phyloP scores from a whole-genome alignment of 495 filamentous ascomycete species.

The Articulospora tetracladia region DNA sequence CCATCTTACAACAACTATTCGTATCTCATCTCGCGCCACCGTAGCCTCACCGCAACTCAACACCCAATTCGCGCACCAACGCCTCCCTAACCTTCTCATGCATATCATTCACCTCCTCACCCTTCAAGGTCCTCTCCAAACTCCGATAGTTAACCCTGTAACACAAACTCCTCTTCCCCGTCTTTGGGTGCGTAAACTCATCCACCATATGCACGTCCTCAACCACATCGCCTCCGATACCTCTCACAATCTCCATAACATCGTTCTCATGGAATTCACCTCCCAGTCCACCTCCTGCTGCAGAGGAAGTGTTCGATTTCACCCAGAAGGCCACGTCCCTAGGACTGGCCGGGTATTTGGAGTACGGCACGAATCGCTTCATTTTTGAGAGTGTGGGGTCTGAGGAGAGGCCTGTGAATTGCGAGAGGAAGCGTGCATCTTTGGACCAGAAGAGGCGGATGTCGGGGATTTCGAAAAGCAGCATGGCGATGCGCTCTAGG shows the following conservation, averaged over 20 bases:
- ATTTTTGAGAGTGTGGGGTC: constrained; percentile 33
- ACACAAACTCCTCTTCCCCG: constrained; percentile 75
- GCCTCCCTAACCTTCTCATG: constrained; percentile 61
- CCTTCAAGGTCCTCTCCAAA: constrained; percentile 82
- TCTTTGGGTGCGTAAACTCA: constrained; percentile 87
- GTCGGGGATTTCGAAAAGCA: constrained; percentile 91
- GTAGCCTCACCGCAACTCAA: constrained; percentile 76
- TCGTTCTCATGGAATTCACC: constrained; percentile 86
- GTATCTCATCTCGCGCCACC: not conserved
- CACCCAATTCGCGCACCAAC: constrained; percentile 65
- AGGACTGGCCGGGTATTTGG: constrained; percentile 79
- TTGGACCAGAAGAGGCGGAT: constrained; percentile 96
- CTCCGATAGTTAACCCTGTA: constrained; percentile 92
- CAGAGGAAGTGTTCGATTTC: constrained; percentile 42
- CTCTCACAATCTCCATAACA: constrained; percentile 89
- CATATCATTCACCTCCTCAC: constrained; percentile 68
- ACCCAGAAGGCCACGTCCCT: constrained; percentile 97
- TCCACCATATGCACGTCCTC: constrained; percentile 82
- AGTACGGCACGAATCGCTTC: constrained; percentile 76
- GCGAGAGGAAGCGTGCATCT: constrained; percentile 74
- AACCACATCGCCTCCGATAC: constrained; percentile 72
- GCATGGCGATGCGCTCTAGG: constrained; percentile 91
- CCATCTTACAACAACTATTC: not conserved
- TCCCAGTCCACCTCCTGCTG: constrained; percentile 44
- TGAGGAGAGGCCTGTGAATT: constrained; percentile 64